Base-by-base conservation (phyloP, 2,329 filamentous ascomycete species). In the Pseudofabraea citricarpa region DNA sequence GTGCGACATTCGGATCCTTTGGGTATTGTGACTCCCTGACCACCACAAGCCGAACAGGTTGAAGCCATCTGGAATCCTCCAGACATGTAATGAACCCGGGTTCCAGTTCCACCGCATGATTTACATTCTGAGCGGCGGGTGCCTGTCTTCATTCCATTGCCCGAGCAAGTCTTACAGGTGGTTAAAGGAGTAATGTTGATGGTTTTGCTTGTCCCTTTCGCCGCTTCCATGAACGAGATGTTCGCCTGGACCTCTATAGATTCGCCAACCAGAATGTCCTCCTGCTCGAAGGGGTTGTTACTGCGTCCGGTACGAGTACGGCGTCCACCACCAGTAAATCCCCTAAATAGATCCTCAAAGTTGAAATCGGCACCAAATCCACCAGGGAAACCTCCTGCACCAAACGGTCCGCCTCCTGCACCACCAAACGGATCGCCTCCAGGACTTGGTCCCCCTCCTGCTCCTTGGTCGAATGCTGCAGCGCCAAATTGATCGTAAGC, bases 31-130 rank as follows among this genome's bases (percentile, higher is more conserved):
- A 83, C 71, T 37, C 93, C 93, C 35, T 79, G 82, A 3, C 93
- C 93, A 40, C 82, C 83, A 63, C 93, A 98, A 26, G 80, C 70
- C 16, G 78, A 74, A 65, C 93, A 98, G 1, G 90, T 94, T 49
- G 87, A 88, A 4, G 87, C 88, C 84, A 98, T 91, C 69, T 97
- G 91, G 69, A 98, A 97, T 19, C 90, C 90, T 42, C 90, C 90
- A 56, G 88, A 83, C 77, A 96, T 86, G 59, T 89, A 85, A 64
- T 95, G 89, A 38, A 97, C 83, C 44, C 87, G 77, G 27, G 86
- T 87, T 40, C 93, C 93, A 2, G 89, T 89, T 13, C 93, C 93
- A 48, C 86, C 83, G 63, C 93, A 98, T 41, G 77, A 72, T 62
- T 81, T 83, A 67, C 93, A 98, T 49, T 81, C 72, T 19, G 79